Base-by-base conservation (phyloP, 2,329 filamentous ascomycete genomes). In the Talaromyces atroroseus region DNA sequence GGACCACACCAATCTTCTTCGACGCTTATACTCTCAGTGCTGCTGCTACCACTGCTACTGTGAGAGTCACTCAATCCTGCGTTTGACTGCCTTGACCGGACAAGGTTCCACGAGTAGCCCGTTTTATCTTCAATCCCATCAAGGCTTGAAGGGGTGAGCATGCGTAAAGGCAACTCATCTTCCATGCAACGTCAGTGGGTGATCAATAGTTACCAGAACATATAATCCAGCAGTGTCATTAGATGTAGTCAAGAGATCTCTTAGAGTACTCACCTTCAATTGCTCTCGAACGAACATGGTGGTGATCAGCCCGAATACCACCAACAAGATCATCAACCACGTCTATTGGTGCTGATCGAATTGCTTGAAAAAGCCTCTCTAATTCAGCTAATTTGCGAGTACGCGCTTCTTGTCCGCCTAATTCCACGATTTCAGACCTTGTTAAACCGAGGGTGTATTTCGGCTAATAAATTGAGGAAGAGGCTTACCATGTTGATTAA, bases 341-440 rank as follows among this genome's bases (percentile, higher is more conserved):
- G 20, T 64, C 57, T 32, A 61, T 61, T 54, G 69, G 68, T 10
- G 67, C 70, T 5, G 65, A 66, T 14, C 69, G 69, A 59, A 72
- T 67, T 38, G 66, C 66, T 23, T 67, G 63, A 59, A 72, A 70
- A 47, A 72, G 63, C 52, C 56, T 60, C 57, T 70, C 68, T 21
- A 72, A 62, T 57, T 68, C 63, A 38, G 64, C 64, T 47, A 68
- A 60, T 57, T 68, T 68, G 49, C 62, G 61, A 44, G 64, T 57
- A 46, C 62, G 54, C 42, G 62, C 61, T 51, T 54, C 54, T 23
- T 58, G 61, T 29, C 58, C 59, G 49, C 59, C 60, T 62, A 38
- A 20, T n/a, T 32, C 23, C 21, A 14, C n/a, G 38, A n/a, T 29
- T 54, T 49, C 59, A 62, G 49, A 56, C 61, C 61, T 53, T 56